A percentile compares a stretch with the other conserved stretches of the same genome.
Conservation (phyloP, 768 basidiomycete species). For the Collybia nuda region DNA sequence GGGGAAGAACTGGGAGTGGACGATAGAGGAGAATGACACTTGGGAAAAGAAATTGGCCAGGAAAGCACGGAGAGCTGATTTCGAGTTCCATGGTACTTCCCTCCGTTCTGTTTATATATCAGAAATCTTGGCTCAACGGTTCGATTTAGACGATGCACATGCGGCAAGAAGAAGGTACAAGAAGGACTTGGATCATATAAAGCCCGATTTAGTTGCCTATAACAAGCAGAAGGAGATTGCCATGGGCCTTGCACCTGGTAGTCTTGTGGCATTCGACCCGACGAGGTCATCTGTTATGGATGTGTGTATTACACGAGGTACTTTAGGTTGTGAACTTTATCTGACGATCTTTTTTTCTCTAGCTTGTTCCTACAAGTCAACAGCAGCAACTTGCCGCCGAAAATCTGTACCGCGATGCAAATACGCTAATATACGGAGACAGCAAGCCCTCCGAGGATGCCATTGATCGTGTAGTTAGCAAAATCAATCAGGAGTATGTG, state of each 20-base stretch:
- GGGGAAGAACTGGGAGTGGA: conserved; percentile 93
- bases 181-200: conserved; percentile 85
- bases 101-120: conserved; percentile 1
- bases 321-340: not conserved
- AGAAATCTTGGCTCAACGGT: conserved; percentile 1
- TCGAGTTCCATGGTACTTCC: conserved; percentile 80
- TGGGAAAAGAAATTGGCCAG: conserved; percentile 92
- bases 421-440: conserved; percentile 91
- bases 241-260: conserved; percentile 70
- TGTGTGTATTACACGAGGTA: conserved; percentile 23
- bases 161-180: conserved; percentile 89
- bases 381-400: conserved; percentile 74
- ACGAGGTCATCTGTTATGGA: conserved; percentile 33
- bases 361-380: conserved; percentile 55
- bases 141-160: conserved; percentile 76
- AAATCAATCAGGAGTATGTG: conserved; percentile 92
- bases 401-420: conserved; percentile 89
- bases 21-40: conserved; percentile 91
- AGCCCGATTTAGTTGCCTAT: conserved; percentile 85
- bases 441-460: conserved; percentile 95
- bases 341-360: conserved; percentile 9
- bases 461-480: conserved; percentile 86
- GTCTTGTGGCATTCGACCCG: conserved; percentile 62
- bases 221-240: conserved; percentile 88
- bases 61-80: conserved; percentile 84